Evolutionary conservation across 176 grass and related monocot species (phyloP), one percentile per base, ranked within the genome.

Genomic region (Ensete glaucum): DNA sequence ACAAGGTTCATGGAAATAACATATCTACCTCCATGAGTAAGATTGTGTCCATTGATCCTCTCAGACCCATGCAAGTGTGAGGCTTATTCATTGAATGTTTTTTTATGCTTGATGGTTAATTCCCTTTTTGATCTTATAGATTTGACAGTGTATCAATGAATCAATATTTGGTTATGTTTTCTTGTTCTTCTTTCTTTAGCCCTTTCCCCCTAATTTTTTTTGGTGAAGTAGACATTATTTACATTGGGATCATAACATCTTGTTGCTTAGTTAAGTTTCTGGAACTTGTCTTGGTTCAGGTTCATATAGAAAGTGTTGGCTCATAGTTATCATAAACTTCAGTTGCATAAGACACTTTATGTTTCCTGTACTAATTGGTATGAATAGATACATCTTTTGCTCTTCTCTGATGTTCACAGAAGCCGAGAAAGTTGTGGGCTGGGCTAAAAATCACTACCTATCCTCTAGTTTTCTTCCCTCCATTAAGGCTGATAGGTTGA

Each of bases 361-460:
- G 34, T 51, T 70, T 70, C 9, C 25, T 50, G 14, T 50, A 50
- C 20, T 51, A 50, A n/a, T 70, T 1, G 43, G 7, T 70, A 49
- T 51, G 34, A 70, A 73, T 34, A 14, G 3, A 10, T 54, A 19
- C 11, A 15, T 27, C 54, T 73, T 26, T 20, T 15, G 9, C 50
- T 67, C 73, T 82, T 67, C 43, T 73, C 64, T 67, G 69, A 64
- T 73, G 71, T 82, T 62, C 88, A 58, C 83, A 96, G 93, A 88
- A 84, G 85, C 93, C 1, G 85, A 88, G 82, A 96, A 85, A 83
- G 85, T 92, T 21, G 80, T 87, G 59, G 93, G 93, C 69, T 96
- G 87, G 87, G 93, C 93, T 80, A 92, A 81, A 84, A 96, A 62
- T 83, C 87, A 96, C 75, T 92, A 96, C 81, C 76, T 96, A 48